These are phyloP conservation scores for Favolaschia claudopus DNA, from an alignment of 768 basidiomycete species.

Conservation along the genomic window DNA sequence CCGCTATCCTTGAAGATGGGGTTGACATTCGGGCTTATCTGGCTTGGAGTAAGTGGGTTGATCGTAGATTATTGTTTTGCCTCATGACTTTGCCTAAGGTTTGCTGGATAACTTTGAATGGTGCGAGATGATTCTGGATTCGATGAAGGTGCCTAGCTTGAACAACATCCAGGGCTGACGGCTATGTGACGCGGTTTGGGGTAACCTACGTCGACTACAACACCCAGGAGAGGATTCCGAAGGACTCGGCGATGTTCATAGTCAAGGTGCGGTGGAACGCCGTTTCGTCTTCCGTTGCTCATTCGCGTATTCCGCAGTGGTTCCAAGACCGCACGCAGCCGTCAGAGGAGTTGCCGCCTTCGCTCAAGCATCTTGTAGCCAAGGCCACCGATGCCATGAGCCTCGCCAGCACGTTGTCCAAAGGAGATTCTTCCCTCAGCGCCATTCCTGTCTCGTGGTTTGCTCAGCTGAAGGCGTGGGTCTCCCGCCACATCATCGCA, in stretches of 20 bases:
- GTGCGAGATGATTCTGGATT: conserved; percentile 32
- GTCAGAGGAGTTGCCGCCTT: conserved; percentile 4
- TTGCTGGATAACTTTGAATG: conserved; percentile 79
- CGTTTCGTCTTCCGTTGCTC: neutral
- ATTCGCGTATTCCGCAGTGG: conserved; percentile 42
- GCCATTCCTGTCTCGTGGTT: conserved; percentile 19
- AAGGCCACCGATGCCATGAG: conserved; percentile 32
- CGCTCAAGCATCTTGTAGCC: conserved; percentile 5
- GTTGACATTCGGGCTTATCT: conserved; percentile 71
- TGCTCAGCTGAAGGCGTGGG: conserved; percentile 30
- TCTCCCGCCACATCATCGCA: conserved; percentile 33
- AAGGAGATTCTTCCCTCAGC: conserved; percentile 20
- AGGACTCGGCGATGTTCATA: conserved; percentile 66
- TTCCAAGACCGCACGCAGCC: conserved; percentile 44
- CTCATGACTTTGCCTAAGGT: conserved; percentile 43
- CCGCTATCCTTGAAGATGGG: conserved; percentile 67
- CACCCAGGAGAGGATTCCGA: conserved; percentile 71
- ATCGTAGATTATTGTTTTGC: neutral
- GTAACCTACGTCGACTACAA: conserved; percentile 76
- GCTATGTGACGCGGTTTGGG: conserved; percentile 73
- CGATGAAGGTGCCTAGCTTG: neutral
- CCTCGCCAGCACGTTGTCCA: conserved; percentile 28
- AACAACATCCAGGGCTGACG: conserved; percentile 59
- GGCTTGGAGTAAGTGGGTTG: conserved; percentile 63
- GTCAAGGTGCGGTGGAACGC: conserved; percentile 54